Conservation (phyloP, 1,284 basidiomycete species). For the Malassezia sp. region DNA sequence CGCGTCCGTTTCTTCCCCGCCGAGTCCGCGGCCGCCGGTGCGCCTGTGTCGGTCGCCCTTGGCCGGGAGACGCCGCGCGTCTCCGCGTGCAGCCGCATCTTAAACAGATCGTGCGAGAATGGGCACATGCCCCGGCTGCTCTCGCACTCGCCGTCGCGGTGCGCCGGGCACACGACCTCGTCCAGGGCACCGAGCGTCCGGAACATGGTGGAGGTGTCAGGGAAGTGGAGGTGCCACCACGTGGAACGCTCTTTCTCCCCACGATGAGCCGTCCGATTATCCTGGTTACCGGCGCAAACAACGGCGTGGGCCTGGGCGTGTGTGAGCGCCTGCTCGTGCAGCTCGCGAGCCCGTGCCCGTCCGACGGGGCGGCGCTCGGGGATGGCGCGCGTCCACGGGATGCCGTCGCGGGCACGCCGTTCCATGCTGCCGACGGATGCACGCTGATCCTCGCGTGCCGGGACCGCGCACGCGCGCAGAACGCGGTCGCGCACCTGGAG, state of each 20-base stretch:
- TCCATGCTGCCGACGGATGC: slow-evolving; percentile 40
- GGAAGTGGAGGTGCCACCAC: slow-evolving; percentile 7
- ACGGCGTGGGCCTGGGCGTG: slow-evolving; percentile 43
- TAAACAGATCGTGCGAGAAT: slow-evolving; percentile 22
- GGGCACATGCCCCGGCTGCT: slow-evolving; percentile 19
- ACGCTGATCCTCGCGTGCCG: slow-evolving; percentile 44
- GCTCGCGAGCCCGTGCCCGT: slow-evolving; percentile 38
- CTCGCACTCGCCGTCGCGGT: slow-evolving; percentile 24
- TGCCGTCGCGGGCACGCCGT: slow-evolving; percentile 30
- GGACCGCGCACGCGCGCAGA: slow-evolving; percentile 44
- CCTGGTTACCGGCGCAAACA: slow-evolving; percentile 42
- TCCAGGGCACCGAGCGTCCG: slow-evolving; percentile 25
- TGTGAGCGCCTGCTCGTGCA: slow-evolving; percentile 44
- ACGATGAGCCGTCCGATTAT: slow-evolving; percentile 31
- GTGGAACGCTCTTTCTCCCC: not conserved
- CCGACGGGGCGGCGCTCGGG: slow-evolving; percentile 11
- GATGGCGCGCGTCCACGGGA: slow-evolving; percentile 5
- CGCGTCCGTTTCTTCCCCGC: too few species aligned
- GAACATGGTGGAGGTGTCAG: slow-evolving; percentile 27
- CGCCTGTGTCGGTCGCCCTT: too few species aligned
- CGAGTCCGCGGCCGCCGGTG: too few species aligned
- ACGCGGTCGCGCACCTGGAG: slow-evolving; percentile 32
- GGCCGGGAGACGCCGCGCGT: too few species aligned
- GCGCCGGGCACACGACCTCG: slow-evolving; percentile 29
- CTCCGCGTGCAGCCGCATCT: not conserved